A percentile compares a stretch with the other conserved stretches of the same genome.
These are phyloP conservation scores for Schizosaccharomyces versatilis DNA, from an alignment of 1,139 yeast species.

Conservation along the genomic window DNA sequence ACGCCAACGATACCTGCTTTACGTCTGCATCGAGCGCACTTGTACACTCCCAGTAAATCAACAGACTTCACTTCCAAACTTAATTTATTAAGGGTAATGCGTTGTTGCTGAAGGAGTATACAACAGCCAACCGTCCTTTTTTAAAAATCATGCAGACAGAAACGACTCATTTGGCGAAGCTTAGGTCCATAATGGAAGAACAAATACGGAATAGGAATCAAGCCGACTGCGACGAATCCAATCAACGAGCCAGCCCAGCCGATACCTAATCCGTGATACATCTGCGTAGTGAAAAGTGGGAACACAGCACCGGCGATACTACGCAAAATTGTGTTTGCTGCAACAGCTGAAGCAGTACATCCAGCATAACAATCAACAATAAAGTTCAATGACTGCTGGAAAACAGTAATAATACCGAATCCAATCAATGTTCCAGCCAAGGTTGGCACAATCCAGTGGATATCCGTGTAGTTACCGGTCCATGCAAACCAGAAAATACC, in stretches of 20 bases:
- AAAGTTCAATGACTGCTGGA: constrained; percentile 28
- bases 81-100: too few species aligned
- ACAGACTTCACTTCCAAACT: too few species aligned
- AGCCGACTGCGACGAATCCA: constrained; percentile 64
- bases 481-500: constrained; percentile 19
- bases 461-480: constrained; percentile 10
- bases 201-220: constrained; percentile 54
- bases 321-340: constrained; percentile 43
- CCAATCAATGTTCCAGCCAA: constrained; percentile 13
- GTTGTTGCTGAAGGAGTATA: too few species aligned
- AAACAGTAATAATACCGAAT: constrained; percentile 11
- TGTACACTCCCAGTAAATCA: too few species aligned
- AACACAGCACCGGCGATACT: constrained; percentile 40
- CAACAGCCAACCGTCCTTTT: too few species aligned
- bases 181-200: constrained; percentile 34
- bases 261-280: constrained; percentile 52
- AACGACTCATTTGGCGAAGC: constrained; percentile 29
- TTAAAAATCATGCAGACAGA: not conserved
- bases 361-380: constrained; percentile 31
- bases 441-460: constrained; percentile 14
- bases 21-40: too few species aligned
- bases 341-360: constrained; percentile 45
- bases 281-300: constrained; percentile 42
- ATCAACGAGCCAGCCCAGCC: constrained; percentile 70
- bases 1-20: too few species aligned